phyloP scores from a whole-genome alignment of 2,329 filamentous ascomycete genomes.

The Exophiala dermatitidis region DNA sequence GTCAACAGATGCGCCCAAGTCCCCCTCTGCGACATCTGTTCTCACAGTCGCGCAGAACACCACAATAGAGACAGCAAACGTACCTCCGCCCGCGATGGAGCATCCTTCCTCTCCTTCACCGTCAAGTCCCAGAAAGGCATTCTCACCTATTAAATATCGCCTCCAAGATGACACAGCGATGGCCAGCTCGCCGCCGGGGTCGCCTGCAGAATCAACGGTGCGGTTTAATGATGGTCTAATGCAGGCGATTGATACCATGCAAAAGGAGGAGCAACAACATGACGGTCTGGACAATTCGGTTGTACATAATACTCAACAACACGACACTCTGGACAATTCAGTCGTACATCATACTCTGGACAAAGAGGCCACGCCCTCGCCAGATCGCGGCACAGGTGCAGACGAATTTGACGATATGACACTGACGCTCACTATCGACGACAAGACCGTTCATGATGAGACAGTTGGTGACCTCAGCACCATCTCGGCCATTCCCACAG shows the following conservation, averaged over 20 bases:
- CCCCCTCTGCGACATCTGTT: constrained; percentile 12
- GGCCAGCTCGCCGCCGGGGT: constrained; percentile 23
- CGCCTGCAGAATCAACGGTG: constrained; percentile 27
- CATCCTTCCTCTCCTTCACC: constrained; percentile 20
- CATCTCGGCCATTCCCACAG: constrained; percentile 76
- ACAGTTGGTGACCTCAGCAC: constrained; percentile 59
- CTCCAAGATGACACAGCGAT: constrained; percentile 22
- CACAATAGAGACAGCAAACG: constrained; percentile 27
- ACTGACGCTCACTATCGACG: constrained; percentile 22
- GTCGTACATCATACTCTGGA: constrained; percentile 17
- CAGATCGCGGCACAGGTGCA: constrained; percentile 10
- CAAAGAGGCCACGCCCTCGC: constrained; percentile 7
- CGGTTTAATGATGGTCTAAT: constrained; percentile 29
- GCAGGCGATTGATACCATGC: constrained; percentile 22
- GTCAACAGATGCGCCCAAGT: constrained; percentile 19
- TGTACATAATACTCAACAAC: constrained; percentile 30
- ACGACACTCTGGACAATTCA: constrained; percentile 26
- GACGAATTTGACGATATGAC: constrained; percentile 25
- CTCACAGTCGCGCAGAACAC: constrained; percentile 14
- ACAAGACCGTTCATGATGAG: constrained; percentile 30
- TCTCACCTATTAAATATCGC: constrained; percentile 27
- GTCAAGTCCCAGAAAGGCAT: constrained; percentile 24
- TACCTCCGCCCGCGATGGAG: constrained; percentile 19
- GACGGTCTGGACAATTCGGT: constrained; percentile 26
- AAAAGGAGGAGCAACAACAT: constrained; percentile 39